phyloP scores from a whole-genome alignment of 75 land plant species.

The Picea sitchensis region DNA sequence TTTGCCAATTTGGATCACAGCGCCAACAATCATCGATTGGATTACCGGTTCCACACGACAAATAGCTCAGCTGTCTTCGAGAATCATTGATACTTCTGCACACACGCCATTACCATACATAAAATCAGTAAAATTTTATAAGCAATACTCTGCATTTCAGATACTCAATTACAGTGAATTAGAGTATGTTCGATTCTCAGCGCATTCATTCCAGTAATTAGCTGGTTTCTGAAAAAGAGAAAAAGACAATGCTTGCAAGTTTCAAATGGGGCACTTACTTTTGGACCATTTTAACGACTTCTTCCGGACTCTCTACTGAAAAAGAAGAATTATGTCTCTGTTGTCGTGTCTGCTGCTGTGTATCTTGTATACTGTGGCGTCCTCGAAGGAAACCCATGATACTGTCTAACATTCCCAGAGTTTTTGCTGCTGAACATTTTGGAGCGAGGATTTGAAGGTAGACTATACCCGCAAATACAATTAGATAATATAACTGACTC shows the following conservation, averaged over 20 bases:
- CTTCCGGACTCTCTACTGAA: neutral
- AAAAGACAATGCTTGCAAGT: neutral
- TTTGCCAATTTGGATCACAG: conserved; percentile 48
- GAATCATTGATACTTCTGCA: neutral
- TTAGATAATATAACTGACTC: neutral
- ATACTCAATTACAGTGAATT: neutral
- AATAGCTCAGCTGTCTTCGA: conserved; percentile 36
- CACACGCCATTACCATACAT: conserved; percentile 10
- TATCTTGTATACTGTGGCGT: neutral
- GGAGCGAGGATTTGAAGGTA: neutral
- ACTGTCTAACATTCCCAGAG: neutral
- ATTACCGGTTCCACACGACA: conserved; percentile 66
- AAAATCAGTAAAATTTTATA: neutral
- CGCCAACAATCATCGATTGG: conserved; percentile 87
- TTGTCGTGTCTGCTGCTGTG: no score
- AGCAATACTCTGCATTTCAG: neutral
- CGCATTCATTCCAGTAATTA: neutral
- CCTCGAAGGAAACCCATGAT: neutral
- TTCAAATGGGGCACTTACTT: neutral
- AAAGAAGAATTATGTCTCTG: neutral
- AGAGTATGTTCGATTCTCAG: neutral
- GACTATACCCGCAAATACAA: neutral
- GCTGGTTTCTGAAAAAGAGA: neutral
- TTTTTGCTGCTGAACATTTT: conserved; percentile 6
- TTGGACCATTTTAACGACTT: conserved; percentile 2